Evolutionary conservation across 2,329 filamentous ascomycete species (phyloP), one percentile per base, ranked within the genome.

Genomic region (Aspergillus thermomutatus): DNA sequence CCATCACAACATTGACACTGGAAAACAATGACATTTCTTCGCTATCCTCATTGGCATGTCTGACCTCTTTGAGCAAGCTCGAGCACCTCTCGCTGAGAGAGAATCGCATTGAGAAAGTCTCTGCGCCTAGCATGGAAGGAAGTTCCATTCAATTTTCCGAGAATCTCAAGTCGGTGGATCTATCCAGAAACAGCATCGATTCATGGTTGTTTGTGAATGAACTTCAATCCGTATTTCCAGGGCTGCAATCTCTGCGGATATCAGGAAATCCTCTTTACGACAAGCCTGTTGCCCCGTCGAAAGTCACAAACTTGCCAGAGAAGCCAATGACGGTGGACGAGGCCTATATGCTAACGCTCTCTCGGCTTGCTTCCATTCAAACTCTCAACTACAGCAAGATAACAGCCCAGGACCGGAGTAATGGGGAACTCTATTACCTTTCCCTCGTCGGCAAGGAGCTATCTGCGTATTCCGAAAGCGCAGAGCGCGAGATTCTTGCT

Each of bases 341-440:
- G 67, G 88, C 90, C 1, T 93, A 92, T 76, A 96, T 96, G 90
- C 82, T 97, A 49, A 91, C 90, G 0, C 79, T 96, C 26, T 90
- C 88, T 27, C 89, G 92, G 2, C 79, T 97, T 1, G 82, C 83
- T 1, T 77, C 78, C 1, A 82, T 97, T 9, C 82, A 82, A 53
- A 80, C 79, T 0, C 81, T 97, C 19, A 79, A 80, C 58, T 78
- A 76, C 62, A 75, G 86, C 60, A 77, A 79, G 17, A 87, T 97
- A 64, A 87, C 86, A 0, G 65, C 79, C 1, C 84, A 87, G 45
- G 92, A 97, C 71, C 86, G 93, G 19, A 81, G 85, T 53, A 94
- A 97, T 67, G 92, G 92, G 4, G 94, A 97, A 66, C 87, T 93
- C 67, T 99, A 96, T 72, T 99, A 99, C 72, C 84, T 97, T 10